phyloP scores from a whole-genome alignment of 1,139 yeast genomes.

The Scheffersomyces segobiensis region DNA sequence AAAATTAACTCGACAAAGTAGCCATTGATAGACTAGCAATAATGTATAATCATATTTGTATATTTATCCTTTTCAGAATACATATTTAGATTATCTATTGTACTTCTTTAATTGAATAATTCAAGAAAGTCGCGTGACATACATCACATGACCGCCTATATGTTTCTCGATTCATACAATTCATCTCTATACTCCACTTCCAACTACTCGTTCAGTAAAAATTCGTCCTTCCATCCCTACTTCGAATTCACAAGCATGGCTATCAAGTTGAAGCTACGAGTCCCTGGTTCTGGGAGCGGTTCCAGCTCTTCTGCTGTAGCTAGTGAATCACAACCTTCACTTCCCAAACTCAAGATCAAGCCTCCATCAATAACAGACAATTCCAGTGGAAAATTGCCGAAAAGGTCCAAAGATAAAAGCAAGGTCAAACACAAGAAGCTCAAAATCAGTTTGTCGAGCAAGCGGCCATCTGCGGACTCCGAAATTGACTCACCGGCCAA shows the following conservation, averaged over 20 bases:
- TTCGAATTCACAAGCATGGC: conserved; percentile 12
- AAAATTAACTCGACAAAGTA: too few relatives aligned
- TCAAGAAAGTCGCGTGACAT: neutral
- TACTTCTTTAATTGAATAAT: neutral
- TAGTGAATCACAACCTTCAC: conserved; percentile 4
- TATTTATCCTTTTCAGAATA: too few relatives aligned
- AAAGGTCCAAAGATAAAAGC: conserved; percentile 3
- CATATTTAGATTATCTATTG: neutral
- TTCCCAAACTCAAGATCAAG: conserved; percentile 21
- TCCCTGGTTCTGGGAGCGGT: conserved; percentile 8
- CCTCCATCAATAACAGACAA: conserved; percentile 12
- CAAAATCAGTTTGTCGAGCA: conserved; percentile 18
- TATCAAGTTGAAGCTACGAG: conserved; percentile 25
- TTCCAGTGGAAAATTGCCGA: conserved; percentile 3
- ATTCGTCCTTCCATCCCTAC: neutral
- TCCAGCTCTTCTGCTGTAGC: neutral
- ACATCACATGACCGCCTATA: neutral
- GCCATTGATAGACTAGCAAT: neutral
- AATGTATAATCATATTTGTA: neutral
- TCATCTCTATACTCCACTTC: neutral
- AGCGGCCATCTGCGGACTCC: conserved; percentile 6
- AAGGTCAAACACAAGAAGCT: conserved; percentile 22
- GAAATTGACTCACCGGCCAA: neutral
- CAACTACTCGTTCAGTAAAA: too few relatives aligned
- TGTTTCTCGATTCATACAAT: too few relatives aligned